phyloP scores from a whole-genome alignment of 768 basidiomycete genomes.

The Tulasnella sp. region DNA sequence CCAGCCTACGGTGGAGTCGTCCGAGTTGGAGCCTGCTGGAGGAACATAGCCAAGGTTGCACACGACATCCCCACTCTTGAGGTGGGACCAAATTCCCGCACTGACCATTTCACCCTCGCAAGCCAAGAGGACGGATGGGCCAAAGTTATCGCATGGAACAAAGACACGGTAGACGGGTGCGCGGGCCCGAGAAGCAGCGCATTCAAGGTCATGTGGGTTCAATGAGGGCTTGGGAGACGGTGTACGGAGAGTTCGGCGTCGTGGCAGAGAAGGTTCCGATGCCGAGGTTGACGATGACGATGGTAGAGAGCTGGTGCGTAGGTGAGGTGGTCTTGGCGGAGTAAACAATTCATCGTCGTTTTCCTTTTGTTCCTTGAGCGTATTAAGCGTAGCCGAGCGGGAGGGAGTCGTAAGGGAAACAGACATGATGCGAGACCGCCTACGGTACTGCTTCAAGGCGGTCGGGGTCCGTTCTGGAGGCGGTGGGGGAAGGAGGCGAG shows the following conservation, averaged over 20 bases:
- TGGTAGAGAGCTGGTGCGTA: conserved; percentile 1
- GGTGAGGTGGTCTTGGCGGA: not conserved
- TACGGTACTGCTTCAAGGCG: conserved; percentile 4
- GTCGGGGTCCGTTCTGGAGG: not conserved
- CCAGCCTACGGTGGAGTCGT: conserved; percentile 37
- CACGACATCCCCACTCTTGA: conserved; percentile 66
- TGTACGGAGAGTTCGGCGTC: too few species aligned
- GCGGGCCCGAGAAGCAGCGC: conserved; percentile 47
- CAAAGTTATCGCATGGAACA: conserved; percentile 46
- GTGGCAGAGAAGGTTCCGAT: not conserved
- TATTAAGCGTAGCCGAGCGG: not conserved
- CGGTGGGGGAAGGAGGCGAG: not conserved
- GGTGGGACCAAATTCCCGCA: conserved; percentile 55
- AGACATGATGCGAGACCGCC: not conserved
- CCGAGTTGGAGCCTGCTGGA: conserved; percentile 25
- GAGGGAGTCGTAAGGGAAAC: not conserved
- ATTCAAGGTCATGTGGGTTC: conserved; percentile 47
- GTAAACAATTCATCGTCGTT: not conserved
- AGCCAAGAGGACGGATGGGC: conserved; percentile 31
- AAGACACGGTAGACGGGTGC: conserved; percentile 67
- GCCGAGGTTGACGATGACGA: not conserved
- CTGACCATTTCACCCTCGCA: conserved; percentile 61
- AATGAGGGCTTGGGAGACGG: conserved; percentile 9
- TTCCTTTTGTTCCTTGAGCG: not conserved
- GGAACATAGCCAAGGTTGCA: conserved; percentile 70